Conservation (phyloP, 768 basidiomycete genomes). For the Aureoboletus auriporus region DNA sequence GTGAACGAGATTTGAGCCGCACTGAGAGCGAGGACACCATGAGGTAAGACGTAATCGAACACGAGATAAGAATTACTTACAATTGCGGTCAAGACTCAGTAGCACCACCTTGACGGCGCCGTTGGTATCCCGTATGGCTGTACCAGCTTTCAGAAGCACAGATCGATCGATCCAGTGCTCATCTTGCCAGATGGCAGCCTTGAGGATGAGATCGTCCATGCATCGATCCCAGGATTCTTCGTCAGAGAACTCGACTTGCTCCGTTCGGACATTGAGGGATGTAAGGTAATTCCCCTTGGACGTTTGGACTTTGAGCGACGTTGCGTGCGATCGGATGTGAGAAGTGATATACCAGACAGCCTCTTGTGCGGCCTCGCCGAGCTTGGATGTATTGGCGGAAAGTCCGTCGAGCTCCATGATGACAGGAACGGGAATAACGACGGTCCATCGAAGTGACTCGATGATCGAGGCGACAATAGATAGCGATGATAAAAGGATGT, state of each 20-base stretch:
- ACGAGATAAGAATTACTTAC: slow-evolving; percentile 43
- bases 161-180: slow-evolving; percentile 91
- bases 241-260: slow-evolving; percentile 71
- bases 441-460: slow-evolving; percentile 79
- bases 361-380: slow-evolving; percentile 69
- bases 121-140: slow-evolving; percentile 34
- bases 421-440: slow-evolving; percentile 89
- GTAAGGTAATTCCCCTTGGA: slow-evolving; percentile 91
- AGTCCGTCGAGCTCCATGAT: slow-evolving; percentile 98
- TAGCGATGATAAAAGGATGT: slow-evolving; percentile 86
- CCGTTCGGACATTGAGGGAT: slow-evolving; percentile 76
- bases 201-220: slow-evolving; percentile 95
- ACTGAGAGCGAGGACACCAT: slow-evolving; percentile 44
- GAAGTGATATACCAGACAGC: slow-evolving; percentile 75
- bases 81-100: slow-evolving; percentile 87
- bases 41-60: slow-evolving; percentile 10
- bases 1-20: slow-evolving; percentile 84
- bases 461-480: slow-evolving; percentile 68
- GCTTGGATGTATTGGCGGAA: slow-evolving; percentile 52
- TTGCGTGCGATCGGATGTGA: slow-evolving; percentile 68
- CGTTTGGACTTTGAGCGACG: slow-evolving; percentile 90
- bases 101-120: slow-evolving; percentile 79
- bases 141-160: slow-evolving; percentile 49
- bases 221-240: slow-evolving; percentile 55
- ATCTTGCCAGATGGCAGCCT: slow-evolving; percentile 89